Percentiles rank a stretch among this genome's conserved stretches.
phyloP scores from a whole-genome alignment of 2,329 filamentous ascomycete species.

The Zymoseptoria ardabiliae region DNA sequence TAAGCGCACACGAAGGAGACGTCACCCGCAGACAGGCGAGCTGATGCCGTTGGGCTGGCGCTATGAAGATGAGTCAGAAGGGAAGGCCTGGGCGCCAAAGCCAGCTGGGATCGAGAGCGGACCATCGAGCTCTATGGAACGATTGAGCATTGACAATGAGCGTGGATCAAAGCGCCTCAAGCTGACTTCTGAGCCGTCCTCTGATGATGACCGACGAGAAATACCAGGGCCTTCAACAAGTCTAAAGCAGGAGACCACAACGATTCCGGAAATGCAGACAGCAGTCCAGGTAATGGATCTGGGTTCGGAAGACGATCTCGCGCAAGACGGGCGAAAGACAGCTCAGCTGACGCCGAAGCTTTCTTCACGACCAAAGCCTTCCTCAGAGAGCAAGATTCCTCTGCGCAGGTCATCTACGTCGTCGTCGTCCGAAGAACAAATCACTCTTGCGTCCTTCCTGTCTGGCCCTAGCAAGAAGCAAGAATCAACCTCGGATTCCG shows the following conservation, averaged over 20 bases:
- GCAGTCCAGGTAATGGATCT: not conserved
- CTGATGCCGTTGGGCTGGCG: conserved; percentile 28
- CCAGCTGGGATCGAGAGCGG: not conserved
- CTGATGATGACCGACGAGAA: conserved; percentile 6
- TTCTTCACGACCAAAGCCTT: not conserved
- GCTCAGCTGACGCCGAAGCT: not conserved
- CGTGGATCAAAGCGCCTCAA: conserved; percentile 15
- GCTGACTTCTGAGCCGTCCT: conserved; percentile 12
- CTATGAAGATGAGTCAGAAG: conserved; percentile 17
- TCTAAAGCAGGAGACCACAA: not conserved
- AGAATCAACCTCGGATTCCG: not conserved
- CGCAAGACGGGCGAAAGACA: not conserved
- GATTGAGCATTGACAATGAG: conserved; percentile 14
- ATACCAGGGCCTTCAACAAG: not conserved
- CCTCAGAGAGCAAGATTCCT: not conserved
- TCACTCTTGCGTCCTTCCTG: conserved; percentile 14
- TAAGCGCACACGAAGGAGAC: conserved; percentile 22
- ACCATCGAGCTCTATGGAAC: conserved; percentile 2
- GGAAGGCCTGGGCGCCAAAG: conserved; percentile 1
- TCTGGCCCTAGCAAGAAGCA: not conserved
- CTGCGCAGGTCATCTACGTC: not conserved
- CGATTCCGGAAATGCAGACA: not conserved
- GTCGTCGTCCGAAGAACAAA: conserved; percentile 10
- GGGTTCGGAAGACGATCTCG: not conserved
- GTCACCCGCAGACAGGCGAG: conserved; percentile 26